phyloP scores from a whole-genome alignment of 2,329 filamentous ascomycete species.

The Cladophialophora exuberans region DNA sequence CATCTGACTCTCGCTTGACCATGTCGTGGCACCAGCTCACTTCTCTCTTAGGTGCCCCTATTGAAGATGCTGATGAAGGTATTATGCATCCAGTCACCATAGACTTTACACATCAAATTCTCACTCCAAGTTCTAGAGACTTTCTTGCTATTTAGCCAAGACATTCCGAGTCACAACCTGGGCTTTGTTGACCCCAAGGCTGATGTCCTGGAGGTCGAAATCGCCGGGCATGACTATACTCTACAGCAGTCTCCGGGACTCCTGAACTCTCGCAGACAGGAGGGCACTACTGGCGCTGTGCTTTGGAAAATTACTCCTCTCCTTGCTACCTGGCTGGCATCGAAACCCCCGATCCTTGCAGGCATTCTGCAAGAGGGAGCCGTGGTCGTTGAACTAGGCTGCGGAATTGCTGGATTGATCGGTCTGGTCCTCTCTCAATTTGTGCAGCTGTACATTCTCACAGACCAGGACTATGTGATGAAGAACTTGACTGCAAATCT shows the following conservation, averaged over 20 bases:
- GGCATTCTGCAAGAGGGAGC: slow-evolving; percentile 59
- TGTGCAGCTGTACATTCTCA: slow-evolving; percentile 70
- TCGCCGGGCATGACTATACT: slow-evolving; percentile 71
- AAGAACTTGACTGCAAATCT: slow-evolving; percentile 78
- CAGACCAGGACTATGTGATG: slow-evolving; percentile 85
- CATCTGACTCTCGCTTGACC: too few species aligned
- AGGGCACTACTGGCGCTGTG: slow-evolving; percentile 78
- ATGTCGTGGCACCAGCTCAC: slow-evolving; percentile 12
- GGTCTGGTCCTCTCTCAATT: slow-evolving; percentile 68
- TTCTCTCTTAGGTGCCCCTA: slow-evolving; percentile 31
- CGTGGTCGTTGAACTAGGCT: slow-evolving; percentile 78
- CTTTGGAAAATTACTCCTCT: slow-evolving; percentile 89
- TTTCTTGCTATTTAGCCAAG: slow-evolving; percentile 80
- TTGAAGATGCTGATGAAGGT: slow-evolving; percentile 40
- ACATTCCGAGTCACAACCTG: slow-evolving; percentile 73
- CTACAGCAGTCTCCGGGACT: slow-evolving; percentile 84
- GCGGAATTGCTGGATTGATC: slow-evolving; percentile 81
- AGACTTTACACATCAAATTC: neutral
- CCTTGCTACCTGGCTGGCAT: slow-evolving; percentile 78
- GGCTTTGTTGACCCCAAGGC: slow-evolving; percentile 81
- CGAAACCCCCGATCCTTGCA: slow-evolving; percentile 66
- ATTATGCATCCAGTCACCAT: neutral
- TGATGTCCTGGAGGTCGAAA: slow-evolving; percentile 64
- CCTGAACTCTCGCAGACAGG: slow-evolving; percentile 73
- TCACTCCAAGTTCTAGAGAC: slow-evolving; percentile 64